Base-by-base conservation (phyloP, 2,329 filamentous ascomycete species). In the Chaetothyriales sp. region DNA sequence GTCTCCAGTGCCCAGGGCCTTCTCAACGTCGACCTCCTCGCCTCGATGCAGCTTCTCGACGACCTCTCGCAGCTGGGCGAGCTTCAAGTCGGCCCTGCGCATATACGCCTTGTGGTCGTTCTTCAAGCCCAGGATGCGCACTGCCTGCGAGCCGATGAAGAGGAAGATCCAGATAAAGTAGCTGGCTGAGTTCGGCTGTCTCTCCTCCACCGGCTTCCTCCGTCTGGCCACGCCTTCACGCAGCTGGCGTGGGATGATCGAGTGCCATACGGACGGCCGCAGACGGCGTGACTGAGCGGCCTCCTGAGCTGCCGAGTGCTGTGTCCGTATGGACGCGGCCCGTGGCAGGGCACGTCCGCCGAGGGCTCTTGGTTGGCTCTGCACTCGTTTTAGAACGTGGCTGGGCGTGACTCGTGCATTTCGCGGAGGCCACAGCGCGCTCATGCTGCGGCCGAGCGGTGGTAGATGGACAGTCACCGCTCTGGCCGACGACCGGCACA, bases 81-180 rank as follows among this genome's bases (percentile, higher is more conserved):
- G 85, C 64, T 86, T 84, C 5, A 86, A 81, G 60, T 95, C 86
- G 4, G 89, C 83, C 59, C 82, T 81, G 48, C 89, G 80, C 63
- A 76, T 80, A 61, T 85, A 89, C 8, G 82, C 80, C 29, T 77
- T 74, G 63, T 82, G 85, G 48, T 89, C 83, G 60, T 85, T 86
- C 61, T 83, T 84, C 61, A 97, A 67, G 37, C 82, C 76, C 63
- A 98, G 83, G 76, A 92, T 86, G 62, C 95, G 86, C 61, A 98
- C 95, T 13, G 90, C 86, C 75, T 95, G 94, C 56, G 88, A 95
- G 3, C 94, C 94, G 58, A 97, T 90, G 57, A 97, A 76, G 43
- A 89, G 73, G 63, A 89, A 89, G 57, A 90, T 86, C 61, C 82
- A 73, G 60, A 90, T 86, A 66, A 83, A 92, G 63, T 88, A 90